Evolutionary conservation across 257 asterid species (phyloP).

Genomic region (Solanum etuberosum): DNA sequence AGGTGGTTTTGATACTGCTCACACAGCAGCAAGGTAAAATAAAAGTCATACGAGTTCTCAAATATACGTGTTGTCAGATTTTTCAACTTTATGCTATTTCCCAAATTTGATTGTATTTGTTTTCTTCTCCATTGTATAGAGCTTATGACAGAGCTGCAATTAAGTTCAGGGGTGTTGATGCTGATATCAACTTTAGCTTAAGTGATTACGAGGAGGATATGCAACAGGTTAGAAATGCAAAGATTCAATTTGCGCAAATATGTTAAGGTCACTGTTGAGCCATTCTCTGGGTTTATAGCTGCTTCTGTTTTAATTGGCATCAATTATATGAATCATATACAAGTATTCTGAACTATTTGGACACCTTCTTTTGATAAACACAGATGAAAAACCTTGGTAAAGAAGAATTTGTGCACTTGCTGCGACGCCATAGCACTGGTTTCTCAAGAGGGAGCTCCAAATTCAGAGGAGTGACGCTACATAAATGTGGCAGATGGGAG

Average conservation of each 20-base stretch:
- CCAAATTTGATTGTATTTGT: not conserved
- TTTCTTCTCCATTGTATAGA: constrained; percentile 2
- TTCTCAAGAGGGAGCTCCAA: constrained; percentile 51
- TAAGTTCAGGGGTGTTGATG: constrained; percentile 36
- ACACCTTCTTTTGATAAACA: not conserved
- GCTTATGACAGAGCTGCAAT: constrained; percentile 40
- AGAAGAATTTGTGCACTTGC: constrained; percentile 45
- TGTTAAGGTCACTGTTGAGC: not conserved
- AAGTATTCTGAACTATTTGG: not conserved
- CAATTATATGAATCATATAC: not conserved
- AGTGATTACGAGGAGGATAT: constrained; percentile 36
- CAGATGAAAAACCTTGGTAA: constrained; percentile 33
- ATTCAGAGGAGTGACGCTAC: constrained; percentile 49
- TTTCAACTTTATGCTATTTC: not conserved
- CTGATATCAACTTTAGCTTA: constrained; percentile 30
- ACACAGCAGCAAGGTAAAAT: constrained; percentile 67
- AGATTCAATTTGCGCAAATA: not conserved
- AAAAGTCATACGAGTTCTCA: not conserved
- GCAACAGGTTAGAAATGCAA: constrained; percentile 22
- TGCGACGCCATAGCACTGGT: constrained; percentile 54
- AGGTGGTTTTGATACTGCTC: constrained; percentile 94
- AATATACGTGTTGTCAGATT: not conserved
- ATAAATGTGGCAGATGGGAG: constrained; percentile 65
- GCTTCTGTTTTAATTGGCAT: not conserved
- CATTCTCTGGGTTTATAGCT: not conserved